Conservation (phyloP, 169 alveolate genomes). For the Plasmodium reichenowi region DNA sequence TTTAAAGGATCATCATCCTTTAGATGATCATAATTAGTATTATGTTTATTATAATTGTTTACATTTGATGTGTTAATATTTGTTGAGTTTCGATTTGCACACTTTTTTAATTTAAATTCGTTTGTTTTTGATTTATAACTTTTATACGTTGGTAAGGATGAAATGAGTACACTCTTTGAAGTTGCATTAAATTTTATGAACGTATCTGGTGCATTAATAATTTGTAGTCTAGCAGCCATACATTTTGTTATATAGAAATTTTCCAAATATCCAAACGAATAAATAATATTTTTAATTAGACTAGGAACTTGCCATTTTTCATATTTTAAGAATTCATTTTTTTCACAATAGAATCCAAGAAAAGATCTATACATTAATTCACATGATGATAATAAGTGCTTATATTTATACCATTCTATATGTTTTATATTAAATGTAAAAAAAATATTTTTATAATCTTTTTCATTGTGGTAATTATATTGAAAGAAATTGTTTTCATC, state of each 20-base stretch:
- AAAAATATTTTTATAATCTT: background rate
- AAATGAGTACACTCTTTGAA: constrained; percentile 45
- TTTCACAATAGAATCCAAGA: constrained; percentile 70
- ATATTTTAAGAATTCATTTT: constrained; percentile 36
- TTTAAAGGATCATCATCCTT: background rate
- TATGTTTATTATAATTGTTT: background rate
- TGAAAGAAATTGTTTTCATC: background rate
- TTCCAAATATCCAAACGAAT: constrained; percentile 73
- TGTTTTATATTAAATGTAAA: constrained; percentile 27
- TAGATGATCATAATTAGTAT: background rate
- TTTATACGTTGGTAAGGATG: constrained; percentile 74
- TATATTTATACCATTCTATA: constrained; percentile 62
- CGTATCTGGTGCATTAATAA: constrained; percentile 69
- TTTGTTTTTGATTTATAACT: constrained; percentile 41
- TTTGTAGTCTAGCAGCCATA: constrained; percentile 75
- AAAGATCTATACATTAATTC: constrained; percentile 75
- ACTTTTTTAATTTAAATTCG: constrained; percentile 7
- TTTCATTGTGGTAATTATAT: background rate
- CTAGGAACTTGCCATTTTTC: constrained; percentile 78
- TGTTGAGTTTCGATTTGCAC: background rate
- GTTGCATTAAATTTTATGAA: constrained; percentile 63
- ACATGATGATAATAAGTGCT: constrained; percentile 55
- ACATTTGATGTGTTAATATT: constrained; percentile 2
- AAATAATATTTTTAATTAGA: constrained; percentile 61
- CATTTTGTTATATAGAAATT: constrained; percentile 69